These are phyloP conservation scores for Rhodotorula sp. DNA, from an alignment of 1,284 basidiomycete species.

Conservation along the genomic window DNA sequence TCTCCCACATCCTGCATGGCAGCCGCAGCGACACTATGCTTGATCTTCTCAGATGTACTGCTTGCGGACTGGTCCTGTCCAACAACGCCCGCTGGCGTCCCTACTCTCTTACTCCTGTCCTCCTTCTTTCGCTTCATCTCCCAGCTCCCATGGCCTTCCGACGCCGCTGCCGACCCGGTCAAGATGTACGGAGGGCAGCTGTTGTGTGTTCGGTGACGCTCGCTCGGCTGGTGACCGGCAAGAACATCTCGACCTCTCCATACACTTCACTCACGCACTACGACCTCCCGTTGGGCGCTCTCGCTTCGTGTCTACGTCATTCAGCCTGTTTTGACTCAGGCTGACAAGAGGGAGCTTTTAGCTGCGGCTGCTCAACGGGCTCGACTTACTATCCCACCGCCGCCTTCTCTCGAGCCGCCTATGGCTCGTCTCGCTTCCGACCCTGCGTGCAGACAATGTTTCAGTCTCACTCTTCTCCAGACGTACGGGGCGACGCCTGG, in stretches of 20 bases:
- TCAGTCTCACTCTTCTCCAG: slow-evolving; percentile 11
- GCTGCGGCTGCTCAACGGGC: slow-evolving; percentile 15
- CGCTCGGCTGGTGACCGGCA: neutral
- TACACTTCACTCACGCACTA: slow-evolving; percentile 17
- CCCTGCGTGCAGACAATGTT: slow-evolving; percentile 26
- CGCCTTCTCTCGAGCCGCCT: slow-evolving; percentile 18
- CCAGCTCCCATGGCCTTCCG: too few relatives aligned
- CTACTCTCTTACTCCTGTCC: too few relatives aligned
- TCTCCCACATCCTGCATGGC: too few relatives aligned
- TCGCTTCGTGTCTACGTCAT: neutral
- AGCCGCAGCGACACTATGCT: slow-evolving; percentile 3
- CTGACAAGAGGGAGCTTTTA: neutral
- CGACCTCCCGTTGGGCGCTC: slow-evolving; percentile 9
- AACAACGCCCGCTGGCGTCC: too few relatives aligned
- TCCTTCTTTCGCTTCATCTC: too few relatives aligned
- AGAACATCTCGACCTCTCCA: slow-evolving; percentile 19
- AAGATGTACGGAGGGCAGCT: neutral
- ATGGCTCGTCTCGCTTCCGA: slow-evolving; percentile 13
- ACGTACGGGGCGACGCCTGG: slow-evolving; percentile 7
- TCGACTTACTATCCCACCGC: slow-evolving; percentile 23
- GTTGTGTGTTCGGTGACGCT: slow-evolving; percentile 9
- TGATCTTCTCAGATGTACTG: too few relatives aligned
- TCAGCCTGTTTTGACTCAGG: neutral
- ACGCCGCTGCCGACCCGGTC: too few relatives aligned
- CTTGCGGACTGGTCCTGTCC: too few relatives aligned